phyloP scores from a whole-genome alignment of 257 asterid genomes.

The Capsicum rhomboideum region DNA sequence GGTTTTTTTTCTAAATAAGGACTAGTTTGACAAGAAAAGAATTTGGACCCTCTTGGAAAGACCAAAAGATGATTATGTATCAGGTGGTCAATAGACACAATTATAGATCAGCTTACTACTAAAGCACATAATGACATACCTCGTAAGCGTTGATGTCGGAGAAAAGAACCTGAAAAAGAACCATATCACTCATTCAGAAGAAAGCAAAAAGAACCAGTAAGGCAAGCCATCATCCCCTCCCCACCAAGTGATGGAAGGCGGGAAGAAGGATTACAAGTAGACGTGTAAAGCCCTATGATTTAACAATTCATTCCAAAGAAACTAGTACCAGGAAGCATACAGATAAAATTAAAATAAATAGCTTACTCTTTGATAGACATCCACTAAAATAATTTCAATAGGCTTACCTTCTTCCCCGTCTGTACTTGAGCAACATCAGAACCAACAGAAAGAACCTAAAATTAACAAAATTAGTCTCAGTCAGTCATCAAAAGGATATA shows the following conservation, averaged over 20 bases:
- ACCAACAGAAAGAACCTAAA: slow-evolving; percentile 73
- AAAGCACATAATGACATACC: slow-evolving; percentile 28
- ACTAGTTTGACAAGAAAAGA: background rate
- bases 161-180: slow-evolving; percentile 70
- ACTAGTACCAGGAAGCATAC: background rate
- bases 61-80: background rate
- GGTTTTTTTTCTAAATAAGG: background rate
- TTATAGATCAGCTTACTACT: background rate
- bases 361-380: background rate
- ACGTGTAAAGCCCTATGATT: background rate
- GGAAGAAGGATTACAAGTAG: background rate
- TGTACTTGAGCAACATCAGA: slow-evolving; percentile 55
- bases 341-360: background rate
- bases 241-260: background rate
- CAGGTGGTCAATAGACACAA: background rate
- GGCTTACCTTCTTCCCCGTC: slow-evolving; percentile 64
- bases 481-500: background rate
- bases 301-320: background rate
- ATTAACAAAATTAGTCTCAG: background rate
- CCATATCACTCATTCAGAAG: background rate
- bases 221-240: background rate
- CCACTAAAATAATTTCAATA: background rate
- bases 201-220: background rate
- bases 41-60: background rate
- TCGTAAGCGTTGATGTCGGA: slow-evolving; percentile 76